Evolutionary conservation across 805 yeast genomes (phyloP), one percentile per base, ranked within the genome.

Genomic region (Cyberlindnera maritima): DNA sequence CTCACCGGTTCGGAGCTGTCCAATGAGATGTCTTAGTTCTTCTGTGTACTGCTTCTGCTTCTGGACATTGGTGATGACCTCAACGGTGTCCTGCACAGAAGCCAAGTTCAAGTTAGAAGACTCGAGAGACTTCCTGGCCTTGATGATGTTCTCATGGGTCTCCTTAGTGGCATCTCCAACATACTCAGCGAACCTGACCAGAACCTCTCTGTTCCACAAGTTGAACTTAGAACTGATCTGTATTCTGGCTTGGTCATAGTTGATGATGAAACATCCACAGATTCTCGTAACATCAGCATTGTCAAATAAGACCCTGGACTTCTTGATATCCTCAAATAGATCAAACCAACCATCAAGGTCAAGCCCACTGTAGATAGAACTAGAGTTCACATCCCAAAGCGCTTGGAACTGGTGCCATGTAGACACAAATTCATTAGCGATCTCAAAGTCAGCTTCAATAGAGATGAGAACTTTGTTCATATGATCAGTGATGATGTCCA

Each of bases 351-450:
- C 44, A 0, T 48, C 47, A 12, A 80, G 39, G 1, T 67, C 69
- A 2, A 79, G 57, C 10, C 53, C 43, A 2, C 52, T 49, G 20
- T 63, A 63, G 3, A 80, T 72, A 0, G 68, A 68, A 2, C 70
- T 72, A 0, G 74, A 54, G 13, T 72, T 68, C 10, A 83, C 55
- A 49, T 77, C 81, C 88, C 90, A 83, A 4, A 85, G 60, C 1
- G 73, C 62, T 57, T 82, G 85, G 23, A 83, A 68, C 18, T 63
- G 65, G 2, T 58, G 55, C 95, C 95, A 87, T 15, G 68, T 66
- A 1, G 56, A 44, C 15, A 76, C 61, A 53, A 81, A 82, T 0
- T 15, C 42, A 0, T 54, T 12, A 0, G 77, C 73, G 3, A 59
- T 47, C 0, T 39, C 33, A 17, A 68, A 57, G 4, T 65, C 47